Evolutionary conservation across 1,284 basidiomycete species (phyloP).

Genomic region (Apiotrichum brassicae): DNA sequence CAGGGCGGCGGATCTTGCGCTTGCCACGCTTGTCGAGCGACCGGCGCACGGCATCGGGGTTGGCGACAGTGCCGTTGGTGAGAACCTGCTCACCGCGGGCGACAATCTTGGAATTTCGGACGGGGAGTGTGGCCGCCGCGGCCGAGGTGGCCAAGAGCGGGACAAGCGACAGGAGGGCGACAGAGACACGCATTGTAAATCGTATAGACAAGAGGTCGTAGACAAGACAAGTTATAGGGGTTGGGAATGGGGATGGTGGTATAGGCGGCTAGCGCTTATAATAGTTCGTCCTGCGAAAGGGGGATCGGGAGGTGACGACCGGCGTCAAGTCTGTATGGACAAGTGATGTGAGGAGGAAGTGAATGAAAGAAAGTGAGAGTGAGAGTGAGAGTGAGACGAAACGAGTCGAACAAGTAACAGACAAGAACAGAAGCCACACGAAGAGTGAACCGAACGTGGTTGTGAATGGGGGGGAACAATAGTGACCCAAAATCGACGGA

Average conservation of each 20-base stretch:
- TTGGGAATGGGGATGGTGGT: not conserved
- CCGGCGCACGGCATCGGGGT: no score
- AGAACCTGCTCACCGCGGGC: conserved; percentile 5
- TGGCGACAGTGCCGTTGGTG: not conserved
- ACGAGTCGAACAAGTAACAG: no score
- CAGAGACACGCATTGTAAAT: conserved; percentile 1
- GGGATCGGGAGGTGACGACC: not conserved
- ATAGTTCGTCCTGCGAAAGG: not conserved
- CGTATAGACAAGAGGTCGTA: not conserved
- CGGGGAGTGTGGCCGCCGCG: not conserved
- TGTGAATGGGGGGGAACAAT: no score
- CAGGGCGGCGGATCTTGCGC: no score
- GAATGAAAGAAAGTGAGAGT: not conserved
- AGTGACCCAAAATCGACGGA: no score
- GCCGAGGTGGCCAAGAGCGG: conserved; percentile 4
- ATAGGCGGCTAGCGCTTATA: not conserved
- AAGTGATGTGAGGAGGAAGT: not conserved
- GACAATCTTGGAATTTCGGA: not conserved
- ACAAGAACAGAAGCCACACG: no score
- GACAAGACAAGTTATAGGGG: not conserved
- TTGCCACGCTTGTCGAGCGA: no score
- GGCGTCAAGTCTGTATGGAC: not conserved
- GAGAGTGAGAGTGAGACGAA: no score
- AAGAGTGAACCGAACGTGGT: no score
- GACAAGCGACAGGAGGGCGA: conserved; percentile 3